A percentile compares a stretch with the other conserved stretches of the same genome.
Evolutionary conservation across 1,284 basidiomycete species (phyloP).

Genomic region (Cryptococcus jaspeensis): DNA sequence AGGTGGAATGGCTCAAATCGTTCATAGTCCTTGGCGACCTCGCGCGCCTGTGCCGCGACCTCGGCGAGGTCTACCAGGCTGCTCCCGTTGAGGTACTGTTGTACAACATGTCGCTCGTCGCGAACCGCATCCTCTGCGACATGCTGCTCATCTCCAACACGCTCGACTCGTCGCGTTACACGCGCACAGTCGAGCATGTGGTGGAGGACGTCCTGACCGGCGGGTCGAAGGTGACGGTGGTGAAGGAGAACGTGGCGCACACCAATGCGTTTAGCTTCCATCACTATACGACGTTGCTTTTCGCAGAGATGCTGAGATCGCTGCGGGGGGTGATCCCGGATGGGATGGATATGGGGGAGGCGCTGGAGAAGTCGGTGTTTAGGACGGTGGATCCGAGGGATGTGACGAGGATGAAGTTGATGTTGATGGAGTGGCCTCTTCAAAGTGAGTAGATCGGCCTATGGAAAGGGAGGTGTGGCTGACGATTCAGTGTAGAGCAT

Average conservation of each 20-base stretch:
- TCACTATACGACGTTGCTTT: conserved; percentile 87
- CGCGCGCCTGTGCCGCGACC: conserved; percentile 79
- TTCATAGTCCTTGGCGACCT: conserved; percentile 89
- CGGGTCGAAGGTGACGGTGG: conserved; percentile 43
- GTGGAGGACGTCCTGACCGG: conserved; percentile 27
- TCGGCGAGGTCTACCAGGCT: conserved; percentile 74
- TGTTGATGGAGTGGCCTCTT: conserved; percentile 79
- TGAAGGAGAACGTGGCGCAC: conserved; percentile 69
- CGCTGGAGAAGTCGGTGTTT: conserved; percentile 23
- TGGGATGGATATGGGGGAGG: conserved; percentile 13
- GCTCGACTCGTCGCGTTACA: conserved; percentile 66
- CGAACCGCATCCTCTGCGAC: conserved; percentile 70
- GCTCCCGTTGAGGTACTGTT: conserved; percentile 61
- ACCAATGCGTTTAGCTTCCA: conserved; percentile 63
- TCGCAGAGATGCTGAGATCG: conserved; percentile 81
- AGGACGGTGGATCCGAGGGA: conserved; percentile 12
- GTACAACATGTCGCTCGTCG: conserved; percentile 66
- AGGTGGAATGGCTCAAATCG: conserved; percentile 91
- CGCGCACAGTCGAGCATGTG: conserved; percentile 61
- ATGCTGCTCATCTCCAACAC: conserved; percentile 42
- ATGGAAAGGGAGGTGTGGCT: not conserved
- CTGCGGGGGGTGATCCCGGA: conserved; percentile 18
- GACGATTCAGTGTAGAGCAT: conserved; percentile 27
- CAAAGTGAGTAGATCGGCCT: conserved; percentile 61
- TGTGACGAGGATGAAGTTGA: conserved; percentile 39